These are phyloP conservation scores for Sisymbrium altissimum DNA, from an alignment of 345 rosid species.

Conservation along the genomic window DNA sequence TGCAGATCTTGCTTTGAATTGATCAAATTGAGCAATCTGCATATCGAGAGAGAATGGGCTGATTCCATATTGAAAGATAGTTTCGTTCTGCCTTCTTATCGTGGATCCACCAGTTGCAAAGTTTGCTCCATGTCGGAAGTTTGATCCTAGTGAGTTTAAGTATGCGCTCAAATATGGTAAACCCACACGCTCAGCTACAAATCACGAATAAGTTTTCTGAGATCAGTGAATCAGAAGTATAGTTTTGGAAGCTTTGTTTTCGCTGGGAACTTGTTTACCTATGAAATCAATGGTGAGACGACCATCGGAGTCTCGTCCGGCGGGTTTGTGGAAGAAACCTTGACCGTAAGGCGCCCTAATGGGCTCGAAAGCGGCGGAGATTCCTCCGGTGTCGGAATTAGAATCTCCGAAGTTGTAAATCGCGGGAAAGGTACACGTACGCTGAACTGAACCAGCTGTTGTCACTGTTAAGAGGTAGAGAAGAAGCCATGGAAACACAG, in stretches of 20 bases:
- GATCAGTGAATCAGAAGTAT: background rate
- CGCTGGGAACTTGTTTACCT: conserved; percentile 35
- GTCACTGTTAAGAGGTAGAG: conserved; percentile 21
- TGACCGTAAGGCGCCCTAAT: conserved; percentile 54
- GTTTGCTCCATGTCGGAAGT: conserved; percentile 85
- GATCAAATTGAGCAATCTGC: conserved; percentile 78
- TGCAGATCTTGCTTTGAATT: conserved; percentile 62
- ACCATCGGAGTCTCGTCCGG: conserved; percentile 71
- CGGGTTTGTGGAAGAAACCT: conserved; percentile 59
- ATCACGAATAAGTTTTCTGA: background rate
- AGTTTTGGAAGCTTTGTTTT: background rate
- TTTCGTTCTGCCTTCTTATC: conserved; percentile 76
- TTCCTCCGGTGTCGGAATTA: conserved; percentile 81
- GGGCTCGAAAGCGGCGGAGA: conserved; percentile 75
- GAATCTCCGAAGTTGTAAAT: conserved; percentile 92
- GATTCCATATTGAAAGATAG: conserved; percentile 78
- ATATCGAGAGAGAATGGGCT: conserved; percentile 87
- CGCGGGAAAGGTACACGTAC: conserved; percentile 58
- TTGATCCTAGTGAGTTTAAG: conserved; percentile 75
- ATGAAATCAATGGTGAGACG: conserved; percentile 83
- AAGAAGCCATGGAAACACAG: conserved; percentile 36
- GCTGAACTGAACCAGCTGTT: conserved; percentile 22
- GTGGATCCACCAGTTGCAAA: conserved; percentile 96
- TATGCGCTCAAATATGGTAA: conserved; percentile 85
- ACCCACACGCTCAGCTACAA: conserved; percentile 70